Conservation (phyloP, 1,284 basidiomycete genomes). For the Omphalotus olearius region DNA sequence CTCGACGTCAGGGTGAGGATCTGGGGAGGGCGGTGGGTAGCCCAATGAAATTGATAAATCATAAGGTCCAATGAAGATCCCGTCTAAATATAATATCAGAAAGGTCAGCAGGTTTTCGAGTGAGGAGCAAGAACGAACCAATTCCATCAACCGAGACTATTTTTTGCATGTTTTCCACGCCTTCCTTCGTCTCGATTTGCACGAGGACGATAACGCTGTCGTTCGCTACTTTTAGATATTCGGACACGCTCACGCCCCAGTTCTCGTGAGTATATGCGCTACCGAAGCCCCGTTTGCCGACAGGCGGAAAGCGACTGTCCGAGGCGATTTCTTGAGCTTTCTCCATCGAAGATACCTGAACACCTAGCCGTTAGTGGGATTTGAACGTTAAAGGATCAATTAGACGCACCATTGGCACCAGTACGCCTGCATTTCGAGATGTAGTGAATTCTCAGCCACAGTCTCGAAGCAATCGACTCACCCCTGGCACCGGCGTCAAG, state of each 20-base stretch:
- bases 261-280: constrained; percentile 52
- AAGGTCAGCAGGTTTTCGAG: constrained; percentile 53
- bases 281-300: constrained; percentile 57
- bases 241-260: constrained; percentile 46
- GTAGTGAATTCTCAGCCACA: background rate
- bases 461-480: constrained; percentile 22
- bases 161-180: constrained; percentile 52
- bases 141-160: constrained; percentile 64
- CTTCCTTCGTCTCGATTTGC: constrained; percentile 65
- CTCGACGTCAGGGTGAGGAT: constrained; percentile 61
- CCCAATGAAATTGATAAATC: constrained; percentile 61
- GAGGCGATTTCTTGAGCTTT: constrained; percentile 52
- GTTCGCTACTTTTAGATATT: constrained; percentile 57
- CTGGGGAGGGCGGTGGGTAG: constrained; percentile 53
- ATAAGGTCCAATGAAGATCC: constrained; percentile 61
- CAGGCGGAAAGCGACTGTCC: constrained; percentile 54
- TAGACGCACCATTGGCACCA: constrained; percentile 58
- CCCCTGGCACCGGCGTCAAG: constrained; percentile 62
- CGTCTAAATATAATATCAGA: constrained; percentile 50
- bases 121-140: constrained; percentile 39
- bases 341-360: constrained; percentile 50
- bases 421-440: constrained; percentile 2
- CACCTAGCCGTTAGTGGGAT: background rate
- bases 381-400: background rate
- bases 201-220: constrained; percentile 55